Base-by-base conservation (phyloP, 345 rosid genomes). In the Acer saccharum region DNA sequence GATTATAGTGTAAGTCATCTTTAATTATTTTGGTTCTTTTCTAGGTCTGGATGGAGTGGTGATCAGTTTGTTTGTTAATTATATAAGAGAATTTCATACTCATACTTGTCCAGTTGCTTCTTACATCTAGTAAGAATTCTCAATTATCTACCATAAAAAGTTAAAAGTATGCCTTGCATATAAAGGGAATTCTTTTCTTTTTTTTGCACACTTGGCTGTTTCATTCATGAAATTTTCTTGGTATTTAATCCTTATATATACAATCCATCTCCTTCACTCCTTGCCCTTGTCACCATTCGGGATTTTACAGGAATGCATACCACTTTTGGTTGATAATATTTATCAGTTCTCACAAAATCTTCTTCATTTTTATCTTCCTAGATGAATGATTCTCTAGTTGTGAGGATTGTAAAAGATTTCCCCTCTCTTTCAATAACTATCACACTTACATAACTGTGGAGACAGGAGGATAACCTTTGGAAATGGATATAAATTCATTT, bases 41-140 rank as follows among this genome's bases (percentile, higher is more conserved):
- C 73, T 83, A 76, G 76, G 76, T 79, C 65, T 81, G 83, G 81
- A 82, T 90, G 81, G 76, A 84, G 84, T 86, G 84, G 74, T 76
- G 69, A 79, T 86, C 80, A 60, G 82, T 83, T 90, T 88, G 84
- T 85, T 90, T 89, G 86, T 81, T 83, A 81, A 78, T 78, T 78
- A 76, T 77, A 76, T 35, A 68, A 74, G 74, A 73, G 72, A 83
- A 73, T 81, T 81, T 81, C 70, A 75, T 74, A 70, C 69, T 73
- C 77, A 77, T 80, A 65, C 48, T 79, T 77, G 62, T 44, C 48
- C 80, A 71, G 66, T 72, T 76, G 73, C 72, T 73, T 80, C 25
- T 78, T 66, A 21, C 77, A 76, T 66, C 63, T 74, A 69, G 76
- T 20, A 65, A 72, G 71, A 74, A n/a, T 41, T 73, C 79, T 77